These are phyloP conservation scores for Pterocarpus macrocarpus DNA, from an alignment of 306 rosid species.

Conservation along the genomic window DNA sequence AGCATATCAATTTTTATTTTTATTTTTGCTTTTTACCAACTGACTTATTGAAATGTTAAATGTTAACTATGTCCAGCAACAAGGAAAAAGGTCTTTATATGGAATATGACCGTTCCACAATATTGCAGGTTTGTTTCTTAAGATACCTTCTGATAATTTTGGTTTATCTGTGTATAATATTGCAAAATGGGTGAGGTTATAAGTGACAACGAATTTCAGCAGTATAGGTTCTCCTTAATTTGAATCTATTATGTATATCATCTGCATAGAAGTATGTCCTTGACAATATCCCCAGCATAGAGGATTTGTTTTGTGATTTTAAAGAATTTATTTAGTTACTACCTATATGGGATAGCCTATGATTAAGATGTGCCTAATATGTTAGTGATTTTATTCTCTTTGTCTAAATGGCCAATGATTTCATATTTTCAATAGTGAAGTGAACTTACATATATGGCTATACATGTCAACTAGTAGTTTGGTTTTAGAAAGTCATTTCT, in stretches of 20 bases:
- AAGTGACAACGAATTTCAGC: constrained; percentile 9
- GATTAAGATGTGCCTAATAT: constrained; percentile 24
- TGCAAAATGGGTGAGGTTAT: constrained; percentile 20
- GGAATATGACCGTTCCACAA: constrained; percentile 94
- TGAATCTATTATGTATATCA: constrained; percentile 17
- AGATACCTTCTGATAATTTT: constrained; percentile 19
- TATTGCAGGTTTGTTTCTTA: constrained; percentile 77
- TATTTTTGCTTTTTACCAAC: constrained; percentile 13
- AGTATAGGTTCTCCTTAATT: constrained; percentile 30
- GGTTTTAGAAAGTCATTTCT: constrained; percentile 27
- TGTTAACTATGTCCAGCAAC: constrained; percentile 71
- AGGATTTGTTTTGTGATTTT: neutral
- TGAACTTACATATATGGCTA: neutral
- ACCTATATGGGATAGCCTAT: constrained; percentile 4
- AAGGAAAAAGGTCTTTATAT: constrained; percentile 95
- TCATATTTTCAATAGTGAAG: constrained; percentile 11
- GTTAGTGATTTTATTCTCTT: constrained; percentile 28
- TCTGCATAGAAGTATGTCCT: constrained; percentile 7
- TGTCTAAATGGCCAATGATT: constrained; percentile 32
- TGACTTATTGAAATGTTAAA: constrained; percentile 47
- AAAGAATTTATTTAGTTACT: constrained; percentile 10
- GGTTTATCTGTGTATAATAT: constrained; percentile 11
- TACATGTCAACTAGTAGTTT: constrained; percentile 17
- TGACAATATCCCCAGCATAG: constrained; percentile 11
- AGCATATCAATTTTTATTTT: neutral